A percentile compares a stretch with the other conserved stretches of the same genome.
These are phyloP conservation scores for Acrocalymma vagum DNA, from an alignment of 2,329 filamentous ascomycete species.

Conservation along the genomic window DNA sequence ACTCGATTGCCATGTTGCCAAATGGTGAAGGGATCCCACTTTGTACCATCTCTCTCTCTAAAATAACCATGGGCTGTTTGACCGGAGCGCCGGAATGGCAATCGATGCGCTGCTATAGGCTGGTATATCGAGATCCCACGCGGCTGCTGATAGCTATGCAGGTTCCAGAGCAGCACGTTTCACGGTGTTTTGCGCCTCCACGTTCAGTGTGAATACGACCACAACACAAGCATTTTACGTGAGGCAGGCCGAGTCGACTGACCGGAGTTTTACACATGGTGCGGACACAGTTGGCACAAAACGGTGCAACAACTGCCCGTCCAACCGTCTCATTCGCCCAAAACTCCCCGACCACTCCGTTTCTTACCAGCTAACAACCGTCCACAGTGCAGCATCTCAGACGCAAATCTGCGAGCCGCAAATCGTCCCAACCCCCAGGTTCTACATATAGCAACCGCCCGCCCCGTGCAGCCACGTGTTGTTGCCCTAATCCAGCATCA, in stretches of 20 bases:
- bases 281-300: conserved; percentile 1
- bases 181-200: too few relatives aligned
- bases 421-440: conserved; percentile 13
- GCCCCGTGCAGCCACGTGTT: conserved; percentile 10
- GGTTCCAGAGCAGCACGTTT: too few relatives aligned
- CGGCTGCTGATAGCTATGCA: too few relatives aligned
- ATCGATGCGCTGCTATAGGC: too few relatives aligned
- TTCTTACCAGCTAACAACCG: conserved; percentile 10
- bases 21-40: too few relatives aligned
- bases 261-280: conserved; percentile 6
- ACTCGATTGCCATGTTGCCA: too few relatives aligned
- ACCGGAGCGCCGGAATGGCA: too few relatives aligned
- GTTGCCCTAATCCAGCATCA: conserved; percentile 14
- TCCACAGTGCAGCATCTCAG: conserved; percentile 10
- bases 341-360: conserved; percentile 21
- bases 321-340: conserved; percentile 19
- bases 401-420: conserved; percentile 23
- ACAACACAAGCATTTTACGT: too few relatives aligned
- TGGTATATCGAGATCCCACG: too few relatives aligned
- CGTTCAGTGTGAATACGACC: too few relatives aligned
- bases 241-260: conserved; percentile 11
- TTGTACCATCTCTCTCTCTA: too few relatives aligned
- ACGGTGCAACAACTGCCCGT: conserved; percentile 18
- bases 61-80: too few relatives aligned
- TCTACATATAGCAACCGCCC: conserved; percentile 21